A percentile compares a stretch with the other conserved stretches of the same genome.
phyloP scores from a whole-genome alignment of 495 filamentous ascomycete genomes.

The Lasiosphaeria miniovina region DNA sequence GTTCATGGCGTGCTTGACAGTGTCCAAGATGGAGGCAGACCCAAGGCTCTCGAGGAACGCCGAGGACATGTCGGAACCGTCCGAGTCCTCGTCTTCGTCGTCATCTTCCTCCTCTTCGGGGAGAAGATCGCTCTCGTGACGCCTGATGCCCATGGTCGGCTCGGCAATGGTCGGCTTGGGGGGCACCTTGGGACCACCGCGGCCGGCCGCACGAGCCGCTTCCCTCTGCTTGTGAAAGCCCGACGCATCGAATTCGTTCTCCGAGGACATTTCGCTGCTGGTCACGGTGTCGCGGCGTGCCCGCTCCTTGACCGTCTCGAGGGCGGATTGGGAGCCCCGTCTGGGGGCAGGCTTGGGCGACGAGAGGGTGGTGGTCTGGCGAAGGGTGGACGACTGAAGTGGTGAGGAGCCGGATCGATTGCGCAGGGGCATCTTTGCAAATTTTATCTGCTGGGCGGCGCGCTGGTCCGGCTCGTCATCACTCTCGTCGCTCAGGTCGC shows the following conservation, averaged over 20 bases:
- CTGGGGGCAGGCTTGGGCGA: constrained; percentile 36
- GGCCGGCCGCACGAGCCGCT: constrained; percentile 35
- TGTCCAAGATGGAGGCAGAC: constrained; percentile 51
- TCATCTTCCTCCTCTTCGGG: constrained; percentile 57
- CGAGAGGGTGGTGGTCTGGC: constrained; percentile 37
- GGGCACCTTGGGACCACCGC: constrained; percentile 32
- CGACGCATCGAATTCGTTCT: constrained; percentile 75
- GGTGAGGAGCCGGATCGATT: constrained; percentile 85
- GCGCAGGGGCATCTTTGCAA: constrained; percentile 89
- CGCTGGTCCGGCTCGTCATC: constrained; percentile 79
- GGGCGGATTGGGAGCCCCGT: constrained; percentile 71
- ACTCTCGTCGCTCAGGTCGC: constrained; percentile 92
- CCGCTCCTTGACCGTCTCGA: constrained; percentile 71
- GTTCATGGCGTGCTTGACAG: constrained; percentile 47
- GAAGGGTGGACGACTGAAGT: constrained; percentile 58
- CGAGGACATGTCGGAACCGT: constrained; percentile 53
- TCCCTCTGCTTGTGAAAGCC: constrained; percentile 60
- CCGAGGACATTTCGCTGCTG: constrained; percentile 88
- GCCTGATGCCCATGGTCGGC: constrained; percentile 38
- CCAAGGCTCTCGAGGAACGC: constrained; percentile 54
- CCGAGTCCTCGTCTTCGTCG: constrained; percentile 58
- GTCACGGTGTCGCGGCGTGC: constrained; percentile 81
- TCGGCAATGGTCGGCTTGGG: constrained; percentile 43
- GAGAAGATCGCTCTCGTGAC: constrained; percentile 53
- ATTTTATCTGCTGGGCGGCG: constrained; percentile 80